These are phyloP conservation scores for Phytophthora gonapodyides DNA, from an alignment of 352 stramenopile species.

Conservation along the genomic window DNA sequence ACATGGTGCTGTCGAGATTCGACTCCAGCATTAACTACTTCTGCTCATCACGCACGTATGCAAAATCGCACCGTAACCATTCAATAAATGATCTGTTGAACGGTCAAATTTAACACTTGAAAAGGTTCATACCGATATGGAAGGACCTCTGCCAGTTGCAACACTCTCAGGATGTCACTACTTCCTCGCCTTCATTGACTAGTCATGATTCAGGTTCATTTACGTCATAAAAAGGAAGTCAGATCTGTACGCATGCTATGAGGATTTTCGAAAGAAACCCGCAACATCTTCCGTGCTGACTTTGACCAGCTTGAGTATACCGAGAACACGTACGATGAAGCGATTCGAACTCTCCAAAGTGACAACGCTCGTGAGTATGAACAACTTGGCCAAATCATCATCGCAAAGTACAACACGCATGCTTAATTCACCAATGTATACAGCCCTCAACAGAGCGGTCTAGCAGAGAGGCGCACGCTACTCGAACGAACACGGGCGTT, in stretches of 20 bases:
- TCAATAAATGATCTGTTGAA: too few species aligned
- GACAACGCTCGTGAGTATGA: constrained; percentile 20
- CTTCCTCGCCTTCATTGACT: constrained; percentile 17
- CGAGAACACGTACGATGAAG: too few species aligned
- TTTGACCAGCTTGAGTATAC: background rate
- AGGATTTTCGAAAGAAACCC: constrained; percentile 14
- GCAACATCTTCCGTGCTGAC: background rate
- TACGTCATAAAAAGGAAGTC: constrained; percentile 16
- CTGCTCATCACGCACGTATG: too few species aligned
- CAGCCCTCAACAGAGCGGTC: constrained; percentile 21
- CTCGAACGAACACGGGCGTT: constrained; percentile 14
- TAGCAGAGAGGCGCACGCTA: constrained; percentile 19
- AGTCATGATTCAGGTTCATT: constrained; percentile 18
- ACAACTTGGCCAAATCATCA: constrained; percentile 14
- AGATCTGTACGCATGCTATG: constrained; percentile 13
- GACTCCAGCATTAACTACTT: too few species aligned
- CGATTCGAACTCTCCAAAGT: background rate
- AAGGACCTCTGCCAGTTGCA: too few species aligned
- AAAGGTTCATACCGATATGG: too few species aligned
- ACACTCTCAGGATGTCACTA: background rate
- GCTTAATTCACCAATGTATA: constrained; percentile 24
- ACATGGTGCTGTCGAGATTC: too few species aligned
- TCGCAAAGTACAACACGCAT: constrained; percentile 18
- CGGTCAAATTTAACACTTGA: too few species aligned
- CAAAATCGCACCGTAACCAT: too few species aligned